Evolutionary conservation across 2,329 filamentous ascomycete species (phyloP).

Genomic region (Fusarium luffae): DNA sequence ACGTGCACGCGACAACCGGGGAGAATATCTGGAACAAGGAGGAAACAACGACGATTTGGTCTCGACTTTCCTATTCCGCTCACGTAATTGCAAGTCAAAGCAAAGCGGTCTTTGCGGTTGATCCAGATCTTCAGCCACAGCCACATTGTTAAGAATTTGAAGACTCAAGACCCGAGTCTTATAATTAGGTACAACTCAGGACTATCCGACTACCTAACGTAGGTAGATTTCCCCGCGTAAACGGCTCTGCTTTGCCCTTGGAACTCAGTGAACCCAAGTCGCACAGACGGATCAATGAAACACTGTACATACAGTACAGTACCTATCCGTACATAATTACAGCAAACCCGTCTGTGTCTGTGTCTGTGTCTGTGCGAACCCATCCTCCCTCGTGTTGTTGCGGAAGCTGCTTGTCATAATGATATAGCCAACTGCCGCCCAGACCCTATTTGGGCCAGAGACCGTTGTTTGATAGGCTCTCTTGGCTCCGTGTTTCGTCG

Average conservation of each 20-base stretch:
- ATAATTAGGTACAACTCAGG: not conserved
- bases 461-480: constrained; percentile 32
- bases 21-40: constrained; percentile 9
- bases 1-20: constrained; percentile 15
- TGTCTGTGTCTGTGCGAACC: constrained; percentile 26
- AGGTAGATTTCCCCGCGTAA: constrained; percentile 13
- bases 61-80: constrained; percentile 5
- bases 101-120: constrained; percentile 4
- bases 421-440: constrained; percentile 24
- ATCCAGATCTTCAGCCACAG: constrained; percentile 1
- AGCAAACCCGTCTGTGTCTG: constrained; percentile 6
- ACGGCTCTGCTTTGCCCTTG: constrained; percentile 2
- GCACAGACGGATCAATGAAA: constrained; percentile 14
- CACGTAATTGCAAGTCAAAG: not conserved
- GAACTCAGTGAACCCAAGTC: not conserved
- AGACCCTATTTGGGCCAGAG: constrained; percentile 32
- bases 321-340: not conserved
- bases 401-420: constrained; percentile 29
- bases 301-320: not conserved
- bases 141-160: constrained; percentile 5
- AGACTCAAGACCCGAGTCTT: not conserved
- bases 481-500: constrained; percentile 11
- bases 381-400: constrained; percentile 7
- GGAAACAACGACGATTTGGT: not conserved
- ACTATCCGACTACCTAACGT: not conserved